Conservation (phyloP, 2,329 filamentous ascomycete species). For the Fusarium neocosmosporiellum region DNA sequence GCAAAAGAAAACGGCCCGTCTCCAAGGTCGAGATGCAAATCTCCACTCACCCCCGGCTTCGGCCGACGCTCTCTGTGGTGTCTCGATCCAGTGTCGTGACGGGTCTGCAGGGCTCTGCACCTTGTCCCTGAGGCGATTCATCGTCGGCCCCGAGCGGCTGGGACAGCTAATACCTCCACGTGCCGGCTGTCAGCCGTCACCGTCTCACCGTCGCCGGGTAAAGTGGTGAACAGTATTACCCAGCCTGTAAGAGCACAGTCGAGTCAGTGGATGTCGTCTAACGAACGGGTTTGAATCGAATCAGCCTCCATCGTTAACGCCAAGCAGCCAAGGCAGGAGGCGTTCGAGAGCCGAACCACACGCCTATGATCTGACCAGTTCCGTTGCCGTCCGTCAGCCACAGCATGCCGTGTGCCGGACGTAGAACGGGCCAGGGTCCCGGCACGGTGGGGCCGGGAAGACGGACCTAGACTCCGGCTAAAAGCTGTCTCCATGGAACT, state of each 20-base stretch:
- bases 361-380: constrained; percentile 18
- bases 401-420: constrained; percentile 7
- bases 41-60: background rate
- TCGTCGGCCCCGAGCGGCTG: constrained; percentile 16
- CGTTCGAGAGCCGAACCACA: constrained; percentile 12
- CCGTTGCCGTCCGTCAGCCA: constrained; percentile 7
- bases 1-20: constrained; percentile 12
- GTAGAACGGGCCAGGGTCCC: background rate
- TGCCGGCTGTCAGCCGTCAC: constrained; percentile 4
- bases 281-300: background rate
- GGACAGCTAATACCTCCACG: constrained; percentile 4
- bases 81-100: constrained; percentile 3
- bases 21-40: constrained; percentile 8
- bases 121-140: constrained; percentile 3
- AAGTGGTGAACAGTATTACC: background rate
- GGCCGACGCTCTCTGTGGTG: background rate
- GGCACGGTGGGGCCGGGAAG: background rate
- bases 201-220: constrained; percentile 10
- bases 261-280: background rate
- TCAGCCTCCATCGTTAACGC: background rate
- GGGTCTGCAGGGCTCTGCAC: background rate
- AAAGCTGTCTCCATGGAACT: constrained; percentile 5
- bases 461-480: constrained; percentile 16
- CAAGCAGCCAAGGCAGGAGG: background rate
- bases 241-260: constrained; percentile 8